Conservation (phyloP, 345 rosid genomes). For the Psidium guajava region DNA sequence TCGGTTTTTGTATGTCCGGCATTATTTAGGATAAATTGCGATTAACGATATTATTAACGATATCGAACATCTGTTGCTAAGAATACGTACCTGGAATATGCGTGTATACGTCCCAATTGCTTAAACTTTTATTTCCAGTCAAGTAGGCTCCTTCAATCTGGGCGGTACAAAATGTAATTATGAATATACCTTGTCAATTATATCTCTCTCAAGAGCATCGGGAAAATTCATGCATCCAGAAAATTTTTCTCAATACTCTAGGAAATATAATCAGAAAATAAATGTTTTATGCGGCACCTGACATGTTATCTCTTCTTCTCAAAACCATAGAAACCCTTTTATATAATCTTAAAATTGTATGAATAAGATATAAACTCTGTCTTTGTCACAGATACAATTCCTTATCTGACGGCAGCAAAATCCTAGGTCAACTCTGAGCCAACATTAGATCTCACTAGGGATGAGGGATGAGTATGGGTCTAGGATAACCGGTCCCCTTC, state of each 20-base stretch:
- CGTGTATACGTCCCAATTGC: conserved; percentile 18
- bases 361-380: background rate
- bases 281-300: background rate
- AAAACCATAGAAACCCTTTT: background rate
- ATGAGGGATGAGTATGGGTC: too few species aligned
- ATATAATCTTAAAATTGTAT: background rate
- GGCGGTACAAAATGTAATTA: background rate
- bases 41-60: background rate
- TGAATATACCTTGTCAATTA: background rate
- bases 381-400: background rate
- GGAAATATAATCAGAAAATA: too few species aligned
- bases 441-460: background rate
- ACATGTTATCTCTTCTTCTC: background rate
- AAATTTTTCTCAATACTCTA: background rate
- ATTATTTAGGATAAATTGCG: background rate
- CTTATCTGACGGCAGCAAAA: background rate
- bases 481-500: too few species aligned
- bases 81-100: conserved; percentile 6
- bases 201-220: background rate
- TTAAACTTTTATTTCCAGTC: conserved; percentile 8
- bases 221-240: background rate
- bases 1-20: fast-evolving
- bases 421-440: background rate
- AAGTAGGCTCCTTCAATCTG: conserved; percentile 21
- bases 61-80: background rate